Evolutionary conservation across 352 stramenopile genomes (phyloP).

Genomic region (Phytophthora fragariae): DNA sequence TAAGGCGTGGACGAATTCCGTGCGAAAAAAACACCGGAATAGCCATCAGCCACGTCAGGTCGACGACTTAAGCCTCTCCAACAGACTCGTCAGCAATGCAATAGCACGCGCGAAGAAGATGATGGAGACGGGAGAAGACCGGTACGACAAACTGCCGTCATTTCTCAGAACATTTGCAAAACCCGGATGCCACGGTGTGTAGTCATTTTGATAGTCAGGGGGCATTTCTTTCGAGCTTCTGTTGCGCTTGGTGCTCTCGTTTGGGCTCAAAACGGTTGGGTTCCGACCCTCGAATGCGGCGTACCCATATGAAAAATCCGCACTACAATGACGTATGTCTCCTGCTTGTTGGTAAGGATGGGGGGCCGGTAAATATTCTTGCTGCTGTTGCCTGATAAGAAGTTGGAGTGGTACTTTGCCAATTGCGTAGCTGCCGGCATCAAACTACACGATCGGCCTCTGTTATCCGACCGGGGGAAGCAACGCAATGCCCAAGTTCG

Average conservation of each 20-base stretch:
- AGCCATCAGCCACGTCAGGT: no score
- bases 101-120: slow-evolving; percentile 5
- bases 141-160: slow-evolving; percentile 2
- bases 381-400: neutral
- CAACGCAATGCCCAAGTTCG: slow-evolving; percentile 5
- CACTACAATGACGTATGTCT: slow-evolving; percentile 11
- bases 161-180: slow-evolving; percentile 9
- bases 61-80: no score
- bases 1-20: no score
- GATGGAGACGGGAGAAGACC: neutral
- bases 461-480: slow-evolving; percentile 1
- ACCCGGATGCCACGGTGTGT: neutral
- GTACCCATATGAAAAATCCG: slow-evolving; percentile 11
- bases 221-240: slow-evolving; percentile 1
- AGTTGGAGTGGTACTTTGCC: slow-evolving; percentile 5
- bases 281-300: slow-evolving; percentile 6
- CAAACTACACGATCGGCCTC: neutral
- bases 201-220: slow-evolving; percentile 1
- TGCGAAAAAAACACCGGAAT: no score
- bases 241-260: neutral
- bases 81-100: neutral
- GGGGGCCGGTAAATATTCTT: neutral
- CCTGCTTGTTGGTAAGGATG: slow-evolving; percentile 3
- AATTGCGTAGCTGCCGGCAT: neutral
- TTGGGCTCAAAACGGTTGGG: neutral